Conservation (phyloP, 768 basidiomycete species). For the Termitomyces sp. region DNA sequence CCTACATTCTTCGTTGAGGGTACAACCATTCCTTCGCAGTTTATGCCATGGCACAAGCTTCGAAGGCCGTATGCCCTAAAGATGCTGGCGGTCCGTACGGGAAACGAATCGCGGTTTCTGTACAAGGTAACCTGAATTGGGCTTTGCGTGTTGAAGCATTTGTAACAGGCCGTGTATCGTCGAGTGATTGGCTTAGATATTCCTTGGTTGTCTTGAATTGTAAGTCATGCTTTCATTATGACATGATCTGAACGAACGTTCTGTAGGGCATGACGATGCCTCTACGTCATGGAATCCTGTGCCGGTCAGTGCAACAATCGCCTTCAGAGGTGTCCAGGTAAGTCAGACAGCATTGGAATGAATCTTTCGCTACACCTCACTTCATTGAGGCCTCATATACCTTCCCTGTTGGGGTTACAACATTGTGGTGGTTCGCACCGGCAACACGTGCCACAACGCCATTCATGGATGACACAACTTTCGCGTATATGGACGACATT, state of each 20-base stretch:
- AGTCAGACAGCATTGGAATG: slow-evolving; percentile 2
- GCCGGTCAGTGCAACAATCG: slow-evolving; percentile 52
- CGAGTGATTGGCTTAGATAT: slow-evolving; percentile 57
- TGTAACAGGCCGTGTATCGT: slow-evolving; percentile 47
- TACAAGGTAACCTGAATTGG: slow-evolving; percentile 51
- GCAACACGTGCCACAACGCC: slow-evolving; percentile 2
- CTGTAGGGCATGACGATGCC: slow-evolving; percentile 39
- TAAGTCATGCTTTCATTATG: slow-evolving; percentile 17
- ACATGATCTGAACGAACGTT: background rate
- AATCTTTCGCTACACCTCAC: background rate
- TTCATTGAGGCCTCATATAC: slow-evolving; percentile 53
- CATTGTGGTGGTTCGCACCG: slow-evolving; percentile 43
- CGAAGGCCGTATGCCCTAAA: slow-evolving; percentile 66
- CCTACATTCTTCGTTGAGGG: background rate
- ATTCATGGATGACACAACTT: background rate
- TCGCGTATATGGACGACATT: background rate
- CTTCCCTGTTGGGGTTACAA: slow-evolving; percentile 72
- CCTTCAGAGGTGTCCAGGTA: slow-evolving; percentile 58
- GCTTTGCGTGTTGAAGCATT: slow-evolving; percentile 62
- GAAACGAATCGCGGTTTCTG: slow-evolving; percentile 57
- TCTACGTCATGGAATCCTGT: slow-evolving; percentile 50
- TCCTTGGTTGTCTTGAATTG: slow-evolving; percentile 73
- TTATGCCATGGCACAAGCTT: slow-evolving; percentile 70
- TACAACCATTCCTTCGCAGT: slow-evolving; percentile 26
- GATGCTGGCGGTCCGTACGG: slow-evolving; percentile 65